These are phyloP conservation scores for Rosa lucieae DNA, from an alignment of 306 rosid genomes.

Conservation along the genomic window DNA sequence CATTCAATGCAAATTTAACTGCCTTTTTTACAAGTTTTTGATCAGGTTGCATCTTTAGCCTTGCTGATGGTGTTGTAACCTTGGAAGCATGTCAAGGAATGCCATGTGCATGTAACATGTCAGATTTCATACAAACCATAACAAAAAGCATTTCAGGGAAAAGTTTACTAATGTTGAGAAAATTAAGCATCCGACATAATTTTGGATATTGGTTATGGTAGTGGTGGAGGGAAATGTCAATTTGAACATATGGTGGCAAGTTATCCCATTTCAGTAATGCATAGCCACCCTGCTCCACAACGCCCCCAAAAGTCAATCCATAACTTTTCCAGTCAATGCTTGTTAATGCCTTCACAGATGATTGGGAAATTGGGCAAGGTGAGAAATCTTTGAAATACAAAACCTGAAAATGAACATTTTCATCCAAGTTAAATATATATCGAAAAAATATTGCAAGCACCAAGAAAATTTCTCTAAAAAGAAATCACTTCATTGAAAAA, in stretches of 20 bases:
- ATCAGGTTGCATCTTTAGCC: slow-evolving; percentile 45
- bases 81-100: slow-evolving; percentile 67
- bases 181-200: not conserved
- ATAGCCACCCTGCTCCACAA: slow-evolving; percentile 48
- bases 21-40: slow-evolving; percentile 62
- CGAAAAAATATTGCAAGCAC: slow-evolving; percentile 1
- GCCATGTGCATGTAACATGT: not conserved
- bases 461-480: no score
- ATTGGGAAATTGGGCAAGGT: slow-evolving; percentile 47
- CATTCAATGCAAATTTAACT: slow-evolving; percentile 69
- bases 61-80: slow-evolving; percentile 36
- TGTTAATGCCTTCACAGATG: slow-evolving; percentile 63
- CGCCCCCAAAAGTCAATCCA: slow-evolving; percentile 60
- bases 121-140: slow-evolving; percentile 9
- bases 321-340: slow-evolving; percentile 72
- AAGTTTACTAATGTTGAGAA: not conserved
- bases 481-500: no score
- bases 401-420: slow-evolving; percentile 53
- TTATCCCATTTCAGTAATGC: slow-evolving; percentile 74
- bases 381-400: slow-evolving; percentile 68
- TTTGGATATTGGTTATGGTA: slow-evolving; percentile 65
- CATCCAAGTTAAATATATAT: slow-evolving; percentile 22
- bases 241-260: slow-evolving; percentile 50
- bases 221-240: slow-evolving; percentile 73
- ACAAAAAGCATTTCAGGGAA: not conserved